A percentile compares a stretch with the other conserved stretches of the same genome.
These are phyloP conservation scores for Apiospora saccharicola DNA, from an alignment of 2,329 filamentous ascomycete species.

Conservation along the genomic window DNA sequence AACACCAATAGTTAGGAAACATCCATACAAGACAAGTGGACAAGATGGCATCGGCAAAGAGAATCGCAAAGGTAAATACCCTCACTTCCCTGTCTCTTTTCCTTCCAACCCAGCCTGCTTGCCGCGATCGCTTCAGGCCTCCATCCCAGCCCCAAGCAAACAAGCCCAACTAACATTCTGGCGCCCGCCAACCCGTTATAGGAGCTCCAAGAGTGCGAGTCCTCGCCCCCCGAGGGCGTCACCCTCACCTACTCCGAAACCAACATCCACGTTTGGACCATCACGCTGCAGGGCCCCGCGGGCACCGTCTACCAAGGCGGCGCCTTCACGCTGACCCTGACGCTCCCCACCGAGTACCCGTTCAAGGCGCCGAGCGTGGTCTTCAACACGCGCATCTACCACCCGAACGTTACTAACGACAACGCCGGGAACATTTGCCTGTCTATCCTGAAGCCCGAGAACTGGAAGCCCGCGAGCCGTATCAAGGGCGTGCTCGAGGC, in stretches of 20 bases:
- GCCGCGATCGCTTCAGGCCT: conserved; percentile 35
- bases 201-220: conserved; percentile 62
- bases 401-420: conserved; percentile 93
- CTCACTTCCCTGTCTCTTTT: background rate
- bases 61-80: conserved; percentile 40
- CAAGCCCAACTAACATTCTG: background rate
- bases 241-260: conserved; percentile 51
- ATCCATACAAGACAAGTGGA: background rate
- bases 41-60: conserved; percentile 42
- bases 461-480: conserved; percentile 90
- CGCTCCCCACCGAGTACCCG: conserved; percentile 81
- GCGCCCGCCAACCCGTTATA: conserved; percentile 37
- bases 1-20: background rate
- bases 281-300: conserved; percentile 55
- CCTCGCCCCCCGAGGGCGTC: conserved; percentile 56
- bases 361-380: conserved; percentile 85
- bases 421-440: conserved; percentile 86
- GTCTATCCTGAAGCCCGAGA: conserved; percentile 80
- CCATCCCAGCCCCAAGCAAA: conserved; percentile 24
- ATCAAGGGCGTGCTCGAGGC: conserved; percentile 79
- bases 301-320: conserved; percentile 66
- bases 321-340: conserved; percentile 75
- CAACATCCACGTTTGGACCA: conserved; percentile 61
- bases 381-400: conserved; percentile 92
- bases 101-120: conserved; percentile 28